A percentile compares a stretch with the other conserved stretches of the same genome.
Conservation (phyloP, 805 yeast species). For the Saccharomycopsis capsularis region DNA sequence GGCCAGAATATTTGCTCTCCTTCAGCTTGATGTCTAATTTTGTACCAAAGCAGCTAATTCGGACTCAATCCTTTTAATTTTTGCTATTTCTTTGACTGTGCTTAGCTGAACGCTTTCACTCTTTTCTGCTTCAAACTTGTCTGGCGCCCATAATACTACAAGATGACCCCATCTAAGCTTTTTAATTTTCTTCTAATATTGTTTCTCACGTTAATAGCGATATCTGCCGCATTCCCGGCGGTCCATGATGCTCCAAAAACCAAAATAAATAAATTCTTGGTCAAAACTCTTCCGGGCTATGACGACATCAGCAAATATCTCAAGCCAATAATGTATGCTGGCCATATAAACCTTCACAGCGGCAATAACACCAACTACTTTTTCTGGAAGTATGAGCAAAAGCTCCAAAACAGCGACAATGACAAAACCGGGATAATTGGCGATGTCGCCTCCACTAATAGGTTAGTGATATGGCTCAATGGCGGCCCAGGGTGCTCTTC, state of each 20-base stretch:
- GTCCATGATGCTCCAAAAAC: slow-evolving; percentile 15
- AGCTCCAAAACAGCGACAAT: slow-evolving; percentile 1
- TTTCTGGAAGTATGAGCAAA: slow-evolving; percentile 60
- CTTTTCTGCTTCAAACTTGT: too few species aligned
- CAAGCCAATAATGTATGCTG: slow-evolving; percentile 45
- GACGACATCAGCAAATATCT: slow-evolving; percentile 3
- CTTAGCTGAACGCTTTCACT: too few species aligned
- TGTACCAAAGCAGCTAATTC: too few species aligned
- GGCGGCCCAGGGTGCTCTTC: slow-evolving; percentile 90
- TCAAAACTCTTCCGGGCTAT: slow-evolving; percentile 17
- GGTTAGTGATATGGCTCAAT: slow-evolving; percentile 66
- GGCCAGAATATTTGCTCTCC: too few species aligned
- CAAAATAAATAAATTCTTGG: slow-evolving; percentile 8
- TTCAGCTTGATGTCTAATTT: too few species aligned
- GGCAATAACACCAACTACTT: slow-evolving; percentile 55
- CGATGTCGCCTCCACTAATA: slow-evolving; percentile 26
- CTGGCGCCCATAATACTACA: too few species aligned
- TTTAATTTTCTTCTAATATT: too few species aligned
- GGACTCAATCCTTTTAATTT: too few species aligned
- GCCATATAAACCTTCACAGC: slow-evolving; percentile 53
- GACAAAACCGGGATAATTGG: background rate
- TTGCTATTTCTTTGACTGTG: too few species aligned
- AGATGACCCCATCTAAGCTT: too few species aligned
- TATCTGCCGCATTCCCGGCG: slow-evolving; percentile 5
- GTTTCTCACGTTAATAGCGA: too few species aligned